Conservation (phyloP, 495 filamentous ascomycete genomes). For the Rhypophila decipiens region DNA sequence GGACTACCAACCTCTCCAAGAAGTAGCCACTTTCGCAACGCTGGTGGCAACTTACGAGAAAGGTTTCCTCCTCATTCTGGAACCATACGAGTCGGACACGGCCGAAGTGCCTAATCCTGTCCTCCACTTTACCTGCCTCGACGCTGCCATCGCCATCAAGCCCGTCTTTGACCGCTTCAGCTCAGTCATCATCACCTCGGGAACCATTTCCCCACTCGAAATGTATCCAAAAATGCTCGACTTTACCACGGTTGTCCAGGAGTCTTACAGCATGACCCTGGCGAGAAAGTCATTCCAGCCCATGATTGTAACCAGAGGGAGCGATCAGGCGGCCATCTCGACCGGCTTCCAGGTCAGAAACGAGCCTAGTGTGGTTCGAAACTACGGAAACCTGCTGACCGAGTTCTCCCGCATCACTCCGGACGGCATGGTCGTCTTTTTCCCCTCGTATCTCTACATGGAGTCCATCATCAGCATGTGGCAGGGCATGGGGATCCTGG, state of each 20-base stretch:
- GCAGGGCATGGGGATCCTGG: conserved; percentile 95
- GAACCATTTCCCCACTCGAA: conserved; percentile 92
- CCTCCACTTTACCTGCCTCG: conserved; percentile 91
- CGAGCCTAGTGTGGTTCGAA: conserved; percentile 87
- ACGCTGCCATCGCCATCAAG: conserved; percentile 97
- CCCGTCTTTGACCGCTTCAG: conserved; percentile 96
- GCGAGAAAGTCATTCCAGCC: conserved; percentile 92
- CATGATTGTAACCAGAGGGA: conserved; percentile 93
- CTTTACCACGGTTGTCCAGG: conserved; percentile 84
- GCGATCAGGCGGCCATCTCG: conserved; percentile 85
- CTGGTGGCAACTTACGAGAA: conserved; percentile 96
- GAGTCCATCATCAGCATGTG: conserved; percentile 98
- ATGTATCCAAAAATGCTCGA: conserved; percentile 99
- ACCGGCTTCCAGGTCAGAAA: conserved; percentile 92
- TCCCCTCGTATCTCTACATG: conserved; percentile 99
- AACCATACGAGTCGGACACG: conserved; percentile 92
- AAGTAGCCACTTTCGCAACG: conserved; percentile 98
- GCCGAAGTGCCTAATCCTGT: conserved; percentile 94
- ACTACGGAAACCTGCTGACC: conserved; percentile 87
- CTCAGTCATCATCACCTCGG: conserved; percentile 97
- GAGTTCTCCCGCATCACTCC: conserved; percentile 94
- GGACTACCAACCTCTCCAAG: conserved; percentile 93
- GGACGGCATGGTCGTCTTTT: conserved; percentile 97
- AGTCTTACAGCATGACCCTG: conserved; percentile 96
- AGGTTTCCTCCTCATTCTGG: conserved; percentile 90